Conservation (phyloP, 2,329 filamentous ascomycete species). For the Aspergillus sp. region DNA sequence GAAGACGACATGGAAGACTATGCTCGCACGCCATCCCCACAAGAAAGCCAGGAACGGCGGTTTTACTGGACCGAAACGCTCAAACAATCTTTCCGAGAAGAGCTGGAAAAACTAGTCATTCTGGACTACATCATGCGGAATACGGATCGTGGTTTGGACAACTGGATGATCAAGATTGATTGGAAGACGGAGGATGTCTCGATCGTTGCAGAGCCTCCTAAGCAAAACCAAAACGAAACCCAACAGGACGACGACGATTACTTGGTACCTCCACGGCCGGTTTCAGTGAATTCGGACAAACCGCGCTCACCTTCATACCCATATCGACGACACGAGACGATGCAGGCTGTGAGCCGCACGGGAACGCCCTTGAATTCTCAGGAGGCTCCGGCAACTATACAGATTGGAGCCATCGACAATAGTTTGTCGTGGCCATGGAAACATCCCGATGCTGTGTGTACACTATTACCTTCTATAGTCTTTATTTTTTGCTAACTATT, state of each 20-base stretch:
- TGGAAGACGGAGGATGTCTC: constrained; percentile 78
- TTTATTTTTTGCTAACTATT: constrained; percentile 20
- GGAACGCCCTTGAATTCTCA: constrained; percentile 50
- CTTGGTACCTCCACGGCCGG: constrained; percentile 60
- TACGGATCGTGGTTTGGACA: constrained; percentile 92
- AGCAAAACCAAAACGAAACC: constrained; percentile 51
- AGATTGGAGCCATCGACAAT: constrained; percentile 93
- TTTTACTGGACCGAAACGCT: constrained; percentile 86
- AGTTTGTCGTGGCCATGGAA: constrained; percentile 99
- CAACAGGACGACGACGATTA: constrained; percentile 47
- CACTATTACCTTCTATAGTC: neutral
- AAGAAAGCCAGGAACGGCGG: constrained; percentile 47
- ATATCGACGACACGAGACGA: constrained; percentile 77
- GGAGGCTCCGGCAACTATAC: constrained; percentile 61
- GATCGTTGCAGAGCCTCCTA: constrained; percentile 82
- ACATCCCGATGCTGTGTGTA: constrained; percentile 79
- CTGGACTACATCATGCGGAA: constrained; percentile 99
- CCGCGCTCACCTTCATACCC: constrained; percentile 54
- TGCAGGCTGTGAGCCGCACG: constrained; percentile 68
- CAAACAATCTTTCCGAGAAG: constrained; percentile 90
- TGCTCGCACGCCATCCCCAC: constrained; percentile 43
- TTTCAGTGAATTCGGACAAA: constrained; percentile 52
- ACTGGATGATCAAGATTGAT: constrained; percentile 99
- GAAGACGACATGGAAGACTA: constrained; percentile 45
- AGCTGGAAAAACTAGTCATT: constrained; percentile 95